Evolutionary conservation across 106 monocot genomes (phyloP).

Genomic region (Acanthochlamys bracteata): DNA sequence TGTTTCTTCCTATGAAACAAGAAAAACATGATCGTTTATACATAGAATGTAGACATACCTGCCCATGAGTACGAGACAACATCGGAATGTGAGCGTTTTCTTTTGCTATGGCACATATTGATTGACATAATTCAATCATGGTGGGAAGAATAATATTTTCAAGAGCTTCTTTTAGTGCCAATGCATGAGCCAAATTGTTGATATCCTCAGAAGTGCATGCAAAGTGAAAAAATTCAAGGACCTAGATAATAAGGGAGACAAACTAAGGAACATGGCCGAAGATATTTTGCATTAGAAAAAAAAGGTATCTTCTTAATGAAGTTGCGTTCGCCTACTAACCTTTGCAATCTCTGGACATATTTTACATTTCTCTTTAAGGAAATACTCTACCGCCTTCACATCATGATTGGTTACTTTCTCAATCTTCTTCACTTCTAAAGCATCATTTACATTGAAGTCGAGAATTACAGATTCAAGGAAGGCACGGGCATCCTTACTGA

Average conservation of each 20-base stretch:
- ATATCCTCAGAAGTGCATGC: constrained; percentile 98
- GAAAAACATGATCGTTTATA: neutral
- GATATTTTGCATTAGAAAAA: neutral
- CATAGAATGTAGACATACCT: too few species aligned
- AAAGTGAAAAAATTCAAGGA: constrained; percentile 96
- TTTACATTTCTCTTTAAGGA: constrained; percentile 78
- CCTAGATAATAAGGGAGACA: too few species aligned
- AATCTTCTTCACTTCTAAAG: constrained; percentile 76
- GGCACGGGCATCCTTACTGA: constrained; percentile 46
- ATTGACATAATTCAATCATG: constrained; percentile 65
- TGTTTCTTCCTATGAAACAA: too few species aligned
- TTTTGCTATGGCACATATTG: constrained; percentile 60
- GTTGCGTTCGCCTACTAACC: constrained; percentile 17
- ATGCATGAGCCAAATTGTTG: constrained; percentile 87
- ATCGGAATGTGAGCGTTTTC: constrained; percentile 66
- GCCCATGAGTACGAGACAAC: constrained; percentile 97
- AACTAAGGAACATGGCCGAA: neutral
- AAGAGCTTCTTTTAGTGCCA: constrained; percentile 71
- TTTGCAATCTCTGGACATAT: constrained; percentile 57
- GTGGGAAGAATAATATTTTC: constrained; percentile 65
- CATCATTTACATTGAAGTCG: constrained; percentile 57
- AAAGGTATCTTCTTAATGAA: neutral
- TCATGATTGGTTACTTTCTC: constrained; percentile 94
- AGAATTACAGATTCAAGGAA: constrained; percentile 57
- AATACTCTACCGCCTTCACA: constrained; percentile 94